These are phyloP conservation scores for Rutidosis leptorrhynchoides DNA, from an alignment of 129 eudicot genomes.

Conservation along the genomic window DNA sequence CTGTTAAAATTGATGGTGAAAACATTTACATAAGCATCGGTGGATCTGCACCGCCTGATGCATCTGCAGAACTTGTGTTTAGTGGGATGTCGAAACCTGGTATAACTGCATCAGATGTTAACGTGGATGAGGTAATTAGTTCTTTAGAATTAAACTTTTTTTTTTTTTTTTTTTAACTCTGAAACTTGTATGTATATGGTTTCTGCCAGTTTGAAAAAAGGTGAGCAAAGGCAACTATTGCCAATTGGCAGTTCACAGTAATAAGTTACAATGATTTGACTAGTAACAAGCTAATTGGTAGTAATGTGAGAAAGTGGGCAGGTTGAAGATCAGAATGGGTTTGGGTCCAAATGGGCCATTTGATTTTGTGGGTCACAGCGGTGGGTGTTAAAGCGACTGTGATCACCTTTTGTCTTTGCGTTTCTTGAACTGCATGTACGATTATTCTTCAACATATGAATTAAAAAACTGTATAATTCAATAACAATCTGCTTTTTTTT, in stretches of 20 bases:
- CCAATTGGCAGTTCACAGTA: background rate
- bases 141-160: no score
- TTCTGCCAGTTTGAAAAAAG: no score
- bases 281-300: background rate
- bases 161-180: no score
- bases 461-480: no score
- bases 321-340: background rate
- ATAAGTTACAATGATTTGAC: background rate
- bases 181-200: no score
- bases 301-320: background rate
- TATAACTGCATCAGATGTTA: constrained; percentile 67
- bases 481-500: no score
- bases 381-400: background rate
- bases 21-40: constrained; percentile 77
- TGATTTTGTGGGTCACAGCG: background rate
- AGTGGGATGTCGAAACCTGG: constrained; percentile 95
- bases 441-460: background rate
- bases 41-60: constrained; percentile 46
- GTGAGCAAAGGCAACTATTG: background rate
- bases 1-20: constrained; percentile 71
- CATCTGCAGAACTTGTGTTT: constrained; percentile 77
- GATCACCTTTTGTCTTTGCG: background rate
- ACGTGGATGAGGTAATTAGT: constrained; percentile 78
- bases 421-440: background rate
- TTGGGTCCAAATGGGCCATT: background rate